A percentile compares a stretch with the other conserved stretches of the same genome.
These are phyloP conservation scores for Sclerotinia minor DNA, from an alignment of 2,329 filamentous ascomycete genomes.

Conservation along the genomic window DNA sequence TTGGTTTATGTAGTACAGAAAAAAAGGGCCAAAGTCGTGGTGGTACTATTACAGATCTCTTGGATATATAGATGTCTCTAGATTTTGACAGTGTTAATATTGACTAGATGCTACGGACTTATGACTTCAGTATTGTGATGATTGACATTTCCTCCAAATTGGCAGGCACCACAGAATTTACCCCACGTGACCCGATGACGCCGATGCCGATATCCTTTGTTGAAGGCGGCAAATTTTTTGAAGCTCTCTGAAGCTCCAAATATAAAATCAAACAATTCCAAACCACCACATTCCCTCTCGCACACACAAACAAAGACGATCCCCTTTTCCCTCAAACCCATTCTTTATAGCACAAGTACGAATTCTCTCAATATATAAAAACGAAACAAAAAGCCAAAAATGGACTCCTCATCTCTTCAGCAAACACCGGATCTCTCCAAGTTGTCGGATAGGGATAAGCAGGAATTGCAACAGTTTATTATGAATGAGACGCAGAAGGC, in stretches of 20 bases:
- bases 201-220: constrained; percentile 9
- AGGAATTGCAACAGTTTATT: constrained; percentile 84
- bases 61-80: constrained; percentile 18
- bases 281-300: neutral
- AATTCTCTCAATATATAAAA: constrained; percentile 42
- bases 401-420: constrained; percentile 36
- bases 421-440: constrained; percentile 60
- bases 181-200: constrained; percentile 3
- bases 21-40: neutral
- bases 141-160: neutral
- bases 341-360: neutral
- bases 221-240: constrained; percentile 11
- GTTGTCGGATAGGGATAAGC: constrained; percentile 79
- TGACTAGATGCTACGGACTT: neutral
- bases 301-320: neutral
- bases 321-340: neutral
- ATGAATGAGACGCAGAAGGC: constrained; percentile 83
- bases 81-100: neutral
- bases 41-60: constrained; percentile 6
- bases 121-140: neutral
- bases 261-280: neutral
- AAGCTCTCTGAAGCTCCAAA: neutral
- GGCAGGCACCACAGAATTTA: neutral
- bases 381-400: constrained; percentile 14
- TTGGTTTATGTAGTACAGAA: constrained; percentile 2